Evolutionary conservation across 2,329 filamentous ascomycete species (phyloP).

Genomic region (Emergomyces pasteurianus): DNA sequence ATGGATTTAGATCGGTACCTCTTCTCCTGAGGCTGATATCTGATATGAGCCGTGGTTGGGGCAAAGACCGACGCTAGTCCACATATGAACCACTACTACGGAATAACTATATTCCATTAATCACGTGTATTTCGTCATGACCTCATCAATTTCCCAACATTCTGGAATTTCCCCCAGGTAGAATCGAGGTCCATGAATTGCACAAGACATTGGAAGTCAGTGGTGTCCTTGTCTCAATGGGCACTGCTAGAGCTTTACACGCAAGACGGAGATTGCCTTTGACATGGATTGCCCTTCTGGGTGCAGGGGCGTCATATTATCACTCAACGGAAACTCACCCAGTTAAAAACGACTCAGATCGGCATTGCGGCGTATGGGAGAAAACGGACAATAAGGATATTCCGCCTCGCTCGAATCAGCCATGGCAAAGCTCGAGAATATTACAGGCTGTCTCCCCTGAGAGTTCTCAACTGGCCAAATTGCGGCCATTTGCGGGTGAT

Average conservation of each 20-base stretch:
- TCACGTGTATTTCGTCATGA: constrained; percentile 1
- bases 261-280: constrained; percentile 27
- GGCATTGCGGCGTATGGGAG: constrained; percentile 7
- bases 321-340: neutral
- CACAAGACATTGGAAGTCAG: constrained; percentile 6
- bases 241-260: constrained; percentile 20
- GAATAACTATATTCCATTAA: neutral
- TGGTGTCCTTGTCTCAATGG: constrained; percentile 21
- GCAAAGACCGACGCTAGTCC: neutral
- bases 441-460: neutral
- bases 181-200: constrained; percentile 2
- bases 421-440: neutral
- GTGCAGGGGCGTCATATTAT: constrained; percentile 16
- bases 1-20: neutral
- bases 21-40: neutral
- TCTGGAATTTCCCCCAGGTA: neutral
- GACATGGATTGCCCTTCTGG: constrained; percentile 20
- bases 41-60: neutral
- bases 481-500: neutral
- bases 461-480: neutral
- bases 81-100: neutral
- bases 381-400: neutral
- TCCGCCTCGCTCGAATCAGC: neutral
- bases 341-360: constrained; percentile 9
- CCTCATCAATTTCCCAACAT: neutral